These are phyloP conservation scores for Botrytis elliptica DNA, from an alignment of 2,329 filamentous ascomycete genomes.

Conservation along the genomic window DNA sequence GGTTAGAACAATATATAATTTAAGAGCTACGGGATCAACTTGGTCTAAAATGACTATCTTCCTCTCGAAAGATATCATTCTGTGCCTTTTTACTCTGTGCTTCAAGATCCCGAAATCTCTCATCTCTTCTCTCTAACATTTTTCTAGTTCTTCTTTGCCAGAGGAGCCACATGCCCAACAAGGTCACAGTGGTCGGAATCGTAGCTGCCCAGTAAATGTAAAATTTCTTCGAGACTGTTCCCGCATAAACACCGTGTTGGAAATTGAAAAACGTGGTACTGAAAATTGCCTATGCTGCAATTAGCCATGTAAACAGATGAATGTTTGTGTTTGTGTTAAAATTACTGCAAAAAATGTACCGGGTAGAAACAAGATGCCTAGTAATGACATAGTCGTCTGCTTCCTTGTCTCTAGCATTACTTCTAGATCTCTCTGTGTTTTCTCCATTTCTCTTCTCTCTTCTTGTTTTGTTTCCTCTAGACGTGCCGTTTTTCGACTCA, in stretches of 20 bases:
- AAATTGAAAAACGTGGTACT: constrained; percentile 1
- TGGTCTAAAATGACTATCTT: neutral
- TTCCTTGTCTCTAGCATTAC: constrained; percentile 18
- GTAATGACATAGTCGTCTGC: constrained; percentile 20
- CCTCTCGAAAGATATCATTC: neutral
- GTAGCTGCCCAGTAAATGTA: neutral
- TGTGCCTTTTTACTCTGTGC: neutral
- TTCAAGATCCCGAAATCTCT: neutral
- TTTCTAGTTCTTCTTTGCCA: neutral
- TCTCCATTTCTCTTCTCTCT: too few species aligned
- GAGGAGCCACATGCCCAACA: neutral
- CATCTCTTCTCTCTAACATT: neutral
- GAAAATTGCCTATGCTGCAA: neutral
- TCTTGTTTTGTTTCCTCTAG: too few species aligned
- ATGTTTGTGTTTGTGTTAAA: fast-evolving
- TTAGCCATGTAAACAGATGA: fast-evolving
- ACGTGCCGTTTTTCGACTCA: too few species aligned
- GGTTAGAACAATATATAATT: too few species aligned
- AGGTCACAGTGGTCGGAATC: neutral
- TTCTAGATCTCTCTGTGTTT: constrained; percentile 15
- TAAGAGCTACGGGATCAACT: too few species aligned
- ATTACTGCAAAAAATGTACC: constrained; percentile 19
- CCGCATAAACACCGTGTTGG: neutral
- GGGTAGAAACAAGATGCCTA: constrained; percentile 20
- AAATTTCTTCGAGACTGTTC: neutral